phyloP scores from a whole-genome alignment of 441 rosid species.

The Pelargonium fulgidum region DNA sequence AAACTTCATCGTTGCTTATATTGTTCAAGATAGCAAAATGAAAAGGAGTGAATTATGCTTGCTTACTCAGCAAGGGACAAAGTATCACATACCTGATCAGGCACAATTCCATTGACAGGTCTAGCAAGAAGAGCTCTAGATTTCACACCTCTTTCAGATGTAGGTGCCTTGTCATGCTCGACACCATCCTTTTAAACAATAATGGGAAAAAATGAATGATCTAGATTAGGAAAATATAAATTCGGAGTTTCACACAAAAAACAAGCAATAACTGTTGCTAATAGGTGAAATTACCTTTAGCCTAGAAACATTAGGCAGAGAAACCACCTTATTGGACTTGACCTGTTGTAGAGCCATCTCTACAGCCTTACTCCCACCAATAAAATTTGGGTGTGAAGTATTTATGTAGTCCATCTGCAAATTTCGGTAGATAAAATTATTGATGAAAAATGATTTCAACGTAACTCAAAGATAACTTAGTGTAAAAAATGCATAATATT shows the following conservation, averaged over 20 bases:
- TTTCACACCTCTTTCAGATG: slow-evolving; percentile 56
- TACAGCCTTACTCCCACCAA: slow-evolving; percentile 91
- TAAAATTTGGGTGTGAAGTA: slow-evolving; percentile 88
- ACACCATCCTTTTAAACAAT: slow-evolving; percentile 42
- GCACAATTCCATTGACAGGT: slow-evolving; percentile 61
- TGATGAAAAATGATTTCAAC: too few relatives aligned
- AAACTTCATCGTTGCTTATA: background rate
- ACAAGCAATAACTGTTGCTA: too few relatives aligned
- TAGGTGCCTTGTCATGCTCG: slow-evolving; percentile 63
- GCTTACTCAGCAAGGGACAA: slow-evolving; percentile 19
- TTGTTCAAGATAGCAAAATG: too few relatives aligned
- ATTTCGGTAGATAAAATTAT: too few relatives aligned
- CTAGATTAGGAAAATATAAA: background rate
- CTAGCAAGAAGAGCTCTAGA: slow-evolving; percentile 68
- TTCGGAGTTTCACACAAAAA: too few relatives aligned
- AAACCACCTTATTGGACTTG: slow-evolving; percentile 46
- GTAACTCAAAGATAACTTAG: too few relatives aligned
- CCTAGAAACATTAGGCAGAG: slow-evolving; percentile 41
- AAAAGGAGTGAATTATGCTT: too few relatives aligned
- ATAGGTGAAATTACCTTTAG: slow-evolving; percentile 54
- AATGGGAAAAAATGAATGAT: background rate
- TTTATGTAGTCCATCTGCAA: slow-evolving; percentile 92
- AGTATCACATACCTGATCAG: slow-evolving; percentile 61
- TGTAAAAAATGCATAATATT: background rate
- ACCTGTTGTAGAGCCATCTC: slow-evolving; percentile 64